Percentiles rank a stretch among this genome's conserved stretches.
Evolutionary conservation across 805 yeast genomes (phyloP).

Genomic region (Kazachstania viticola): DNA sequence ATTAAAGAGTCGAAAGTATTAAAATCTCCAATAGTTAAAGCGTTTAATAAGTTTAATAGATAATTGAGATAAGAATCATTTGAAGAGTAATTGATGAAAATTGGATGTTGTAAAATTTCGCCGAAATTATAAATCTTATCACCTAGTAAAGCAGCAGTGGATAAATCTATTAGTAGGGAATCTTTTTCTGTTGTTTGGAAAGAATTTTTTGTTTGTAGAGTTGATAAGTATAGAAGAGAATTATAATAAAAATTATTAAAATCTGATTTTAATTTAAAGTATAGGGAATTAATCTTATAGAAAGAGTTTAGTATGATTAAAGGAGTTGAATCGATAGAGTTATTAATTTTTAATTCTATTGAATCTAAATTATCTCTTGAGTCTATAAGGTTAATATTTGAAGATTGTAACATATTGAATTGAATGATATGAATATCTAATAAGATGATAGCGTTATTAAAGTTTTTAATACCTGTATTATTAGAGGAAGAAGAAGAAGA

Average conservation of each 20-base stretch:
- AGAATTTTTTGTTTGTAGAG: slow-evolving; percentile 32
- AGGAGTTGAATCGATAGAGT: slow-evolving; percentile 43
- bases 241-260: slow-evolving; percentile 74
- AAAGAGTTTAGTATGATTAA: slow-evolving; percentile 68
- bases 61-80: slow-evolving; percentile 44
- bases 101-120: slow-evolving; percentile 83
- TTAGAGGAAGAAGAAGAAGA: slow-evolving; percentile 9
- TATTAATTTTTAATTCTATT: slow-evolving; percentile 42
- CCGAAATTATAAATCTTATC: slow-evolving; percentile 92
- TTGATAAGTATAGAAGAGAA: slow-evolving; percentile 71
- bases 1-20: slow-evolving; percentile 44
- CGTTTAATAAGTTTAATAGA: slow-evolving; percentile 58
- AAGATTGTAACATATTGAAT: slow-evolving; percentile 44
- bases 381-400: slow-evolving; percentile 41
- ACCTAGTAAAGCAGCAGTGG: slow-evolving; percentile 81
- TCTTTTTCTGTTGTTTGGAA: slow-evolving; percentile 27
- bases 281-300: slow-evolving; percentile 69
- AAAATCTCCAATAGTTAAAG: slow-evolving; percentile 73
- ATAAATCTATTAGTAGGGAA: slow-evolving; percentile 58
- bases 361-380: slow-evolving; percentile 60
- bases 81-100: slow-evolving; percentile 39
- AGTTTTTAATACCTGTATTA: slow-evolving; percentile 28
- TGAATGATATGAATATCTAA: slow-evolving; percentile 68
- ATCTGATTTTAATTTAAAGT: slow-evolving; percentile 63
- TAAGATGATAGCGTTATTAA: slow-evolving; percentile 45